These are phyloP conservation scores for Paecilomyces variotii DNA, from an alignment of 2,329 filamentous ascomycete genomes.

Conservation along the genomic window DNA sequence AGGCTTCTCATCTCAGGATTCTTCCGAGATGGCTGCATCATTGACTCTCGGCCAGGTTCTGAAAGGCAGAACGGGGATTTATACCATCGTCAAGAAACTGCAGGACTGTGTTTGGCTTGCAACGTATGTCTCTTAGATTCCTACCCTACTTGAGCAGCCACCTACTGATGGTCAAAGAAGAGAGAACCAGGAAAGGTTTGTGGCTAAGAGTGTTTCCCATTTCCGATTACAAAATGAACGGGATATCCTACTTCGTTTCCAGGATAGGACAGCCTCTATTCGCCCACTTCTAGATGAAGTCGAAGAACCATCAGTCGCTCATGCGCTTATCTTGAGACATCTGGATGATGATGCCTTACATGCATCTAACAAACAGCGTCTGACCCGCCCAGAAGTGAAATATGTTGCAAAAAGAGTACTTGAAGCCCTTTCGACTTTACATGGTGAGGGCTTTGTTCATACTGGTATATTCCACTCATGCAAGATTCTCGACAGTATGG, in stretches of 20 bases:
- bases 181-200: constrained; percentile 9
- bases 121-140: constrained; percentile 4
- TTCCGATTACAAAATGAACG: constrained; percentile 18
- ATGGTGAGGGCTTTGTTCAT: constrained; percentile 12
- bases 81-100: constrained; percentile 5
- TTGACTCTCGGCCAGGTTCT: too few species aligned
- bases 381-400: constrained; percentile 13
- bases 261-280: too few species aligned
- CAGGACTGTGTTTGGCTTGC: constrained; percentile 12
- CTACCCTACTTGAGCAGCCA: neutral
- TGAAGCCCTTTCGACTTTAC: constrained; percentile 5
- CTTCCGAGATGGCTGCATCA: too few species aligned
- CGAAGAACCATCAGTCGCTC: neutral
- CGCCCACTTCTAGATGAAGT: too few species aligned
- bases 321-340: constrained; percentile 15
- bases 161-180: constrained; percentile 4
- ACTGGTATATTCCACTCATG: constrained; percentile 8
- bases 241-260: constrained; percentile 9
- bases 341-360: constrained; percentile 16
- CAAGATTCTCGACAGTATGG: neutral
- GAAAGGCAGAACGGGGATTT: too few species aligned
- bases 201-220: constrained; percentile 12
- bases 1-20: too few species aligned
- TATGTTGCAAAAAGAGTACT: constrained; percentile 10
- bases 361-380: constrained; percentile 9